These are phyloP conservation scores for Sclerotinia subarctica DNA, from an alignment of 2,329 filamentous ascomycete genomes.

Conservation along the genomic window DNA sequence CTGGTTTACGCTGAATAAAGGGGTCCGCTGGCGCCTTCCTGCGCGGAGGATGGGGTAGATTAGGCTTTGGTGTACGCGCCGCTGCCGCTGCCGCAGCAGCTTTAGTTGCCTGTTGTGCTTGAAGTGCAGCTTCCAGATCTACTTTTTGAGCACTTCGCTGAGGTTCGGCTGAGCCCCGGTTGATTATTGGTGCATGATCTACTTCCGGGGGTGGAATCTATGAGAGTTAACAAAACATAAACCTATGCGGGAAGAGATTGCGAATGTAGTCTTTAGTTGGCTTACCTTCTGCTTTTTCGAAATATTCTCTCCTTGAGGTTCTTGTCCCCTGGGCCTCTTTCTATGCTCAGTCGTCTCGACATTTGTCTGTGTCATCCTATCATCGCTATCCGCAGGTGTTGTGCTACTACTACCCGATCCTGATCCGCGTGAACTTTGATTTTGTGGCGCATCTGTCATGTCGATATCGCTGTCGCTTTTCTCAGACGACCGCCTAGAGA, in stretches of 20 bases:
- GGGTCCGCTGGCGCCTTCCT: conserved; percentile 27
- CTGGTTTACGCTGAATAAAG: conserved; percentile 27
- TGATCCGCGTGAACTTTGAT: conserved; percentile 18
- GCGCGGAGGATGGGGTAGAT: conserved; percentile 22
- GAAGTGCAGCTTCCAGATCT: conserved; percentile 20
- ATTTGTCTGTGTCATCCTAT: neutral
- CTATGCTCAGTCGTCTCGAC: conserved; percentile 13
- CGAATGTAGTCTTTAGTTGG: neutral
- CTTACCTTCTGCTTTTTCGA: conserved; percentile 23
- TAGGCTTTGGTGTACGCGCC: conserved; percentile 8
- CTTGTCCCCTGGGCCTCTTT: conserved; percentile 17
- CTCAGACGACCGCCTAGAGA: neutral
- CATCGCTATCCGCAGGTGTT: conserved; percentile 1
- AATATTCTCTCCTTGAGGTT: conserved; percentile 1
- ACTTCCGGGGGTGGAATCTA: neutral
- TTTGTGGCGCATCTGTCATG: conserved; percentile 21
- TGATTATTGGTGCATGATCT: neutral
- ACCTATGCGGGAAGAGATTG: neutral
- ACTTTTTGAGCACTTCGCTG: conserved; percentile 2
- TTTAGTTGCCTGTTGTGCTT: conserved; percentile 19
- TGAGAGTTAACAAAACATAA: neutral
- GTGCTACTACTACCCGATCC: conserved; percentile 11
- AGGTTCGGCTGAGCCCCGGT: neutral
- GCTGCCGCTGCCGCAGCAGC: conserved; percentile 17
- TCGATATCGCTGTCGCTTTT: conserved; percentile 25